Evolutionary conservation across 208 protist genomes (phyloP), one percentile per base, ranked within the genome.

Genomic region (Crithidia fasciculata): DNA sequence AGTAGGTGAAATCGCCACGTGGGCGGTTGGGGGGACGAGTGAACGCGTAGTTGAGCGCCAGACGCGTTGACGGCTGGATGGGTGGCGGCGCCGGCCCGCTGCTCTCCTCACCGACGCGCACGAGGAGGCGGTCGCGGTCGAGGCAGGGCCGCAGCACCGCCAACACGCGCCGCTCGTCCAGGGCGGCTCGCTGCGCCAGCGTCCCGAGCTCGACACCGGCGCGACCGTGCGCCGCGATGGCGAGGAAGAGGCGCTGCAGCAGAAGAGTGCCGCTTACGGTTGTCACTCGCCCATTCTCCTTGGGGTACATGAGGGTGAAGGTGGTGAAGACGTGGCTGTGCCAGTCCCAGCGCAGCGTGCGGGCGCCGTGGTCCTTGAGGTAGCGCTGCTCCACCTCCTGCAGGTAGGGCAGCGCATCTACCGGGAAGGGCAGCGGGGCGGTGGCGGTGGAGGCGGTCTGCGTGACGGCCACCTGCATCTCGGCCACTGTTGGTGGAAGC

Each of bases 261-360:
- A 79, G 50, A 43, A 89, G 59, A 0, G 76, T 73, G 28, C 72
- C 75, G 79, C 84, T 74, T 12, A 89, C 56, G 28, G 72, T 86
- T 10, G 56, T 77, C 43, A 63, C 12, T 4, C 64, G 61, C 8
- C 78, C 65, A 19, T 41, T 56, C 28, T 77, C 64, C 37, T 78
- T 74, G 18, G 83, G 83, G 74, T 78, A 88, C 12, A 16, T 3
- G 36, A 83, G 56, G 39, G 45, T 76, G 60, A 85, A 82, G 57
- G 54, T 74, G 9, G 53, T 74, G 70, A 70, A 80, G 50, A 56
- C 70, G 71, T 69, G 54, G 18, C 66, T 41, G 37, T 59, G 40
- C 83, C 83, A 88, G 54, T 66, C 72, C 72, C 72, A 77, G 54
- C 64, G 67, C 49, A 88, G 78, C n/a, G 19, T 52, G 12, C 57